Percentiles rank a stretch among this genome's conserved stretches.
Evolutionary conservation across 2,329 filamentous ascomycete genomes (phyloP).

Genomic region (Hawksworthiomyces lignivorus): DNA sequence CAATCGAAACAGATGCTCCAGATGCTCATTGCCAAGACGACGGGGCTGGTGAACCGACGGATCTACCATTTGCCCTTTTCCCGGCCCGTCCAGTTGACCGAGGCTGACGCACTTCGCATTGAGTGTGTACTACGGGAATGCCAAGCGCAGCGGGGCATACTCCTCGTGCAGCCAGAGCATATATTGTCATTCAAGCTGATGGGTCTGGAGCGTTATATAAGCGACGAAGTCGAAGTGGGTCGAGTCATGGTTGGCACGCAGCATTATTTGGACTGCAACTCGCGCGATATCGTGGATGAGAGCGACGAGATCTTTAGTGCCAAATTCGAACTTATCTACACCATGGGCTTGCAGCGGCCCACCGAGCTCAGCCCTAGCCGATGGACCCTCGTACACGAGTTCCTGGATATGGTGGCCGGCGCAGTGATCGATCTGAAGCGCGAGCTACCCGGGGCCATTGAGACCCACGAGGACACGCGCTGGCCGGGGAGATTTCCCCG

Average conservation of each 20-base stretch:
- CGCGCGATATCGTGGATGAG: constrained; percentile 56
- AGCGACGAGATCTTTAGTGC: constrained; percentile 56
- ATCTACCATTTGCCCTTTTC: constrained; percentile 55
- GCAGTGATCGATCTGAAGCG: constrained; percentile 22
- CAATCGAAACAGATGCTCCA: constrained; percentile 54
- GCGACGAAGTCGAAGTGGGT: constrained; percentile 22
- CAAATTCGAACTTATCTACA: constrained; percentile 57
- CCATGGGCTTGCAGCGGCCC: constrained; percentile 43
- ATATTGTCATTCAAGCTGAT: constrained; percentile 57
- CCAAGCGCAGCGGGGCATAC: constrained; percentile 40
- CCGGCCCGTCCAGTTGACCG: constrained; percentile 32
- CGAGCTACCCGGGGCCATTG: constrained; percentile 30
- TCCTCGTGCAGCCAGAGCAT: constrained; percentile 58
- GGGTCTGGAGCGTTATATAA: constrained; percentile 42
- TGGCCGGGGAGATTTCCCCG: constrained; percentile 35
- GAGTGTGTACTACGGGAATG: constrained; percentile 35
- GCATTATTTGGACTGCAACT: constrained; percentile 33
- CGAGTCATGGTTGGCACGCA: constrained; percentile 31
- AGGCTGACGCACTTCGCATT: constrained; percentile 27
- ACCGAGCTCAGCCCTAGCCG: constrained; percentile 47
- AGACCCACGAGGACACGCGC: constrained; percentile 25
- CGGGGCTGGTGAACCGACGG: constrained; percentile 45
- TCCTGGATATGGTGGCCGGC: constrained; percentile 37
- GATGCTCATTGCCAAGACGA: constrained; percentile 45
- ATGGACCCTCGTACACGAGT: constrained; percentile 47